Base-by-base conservation (phyloP, 371 early-diverging fungal genomes). In the Rhizopus delemar region DNA sequence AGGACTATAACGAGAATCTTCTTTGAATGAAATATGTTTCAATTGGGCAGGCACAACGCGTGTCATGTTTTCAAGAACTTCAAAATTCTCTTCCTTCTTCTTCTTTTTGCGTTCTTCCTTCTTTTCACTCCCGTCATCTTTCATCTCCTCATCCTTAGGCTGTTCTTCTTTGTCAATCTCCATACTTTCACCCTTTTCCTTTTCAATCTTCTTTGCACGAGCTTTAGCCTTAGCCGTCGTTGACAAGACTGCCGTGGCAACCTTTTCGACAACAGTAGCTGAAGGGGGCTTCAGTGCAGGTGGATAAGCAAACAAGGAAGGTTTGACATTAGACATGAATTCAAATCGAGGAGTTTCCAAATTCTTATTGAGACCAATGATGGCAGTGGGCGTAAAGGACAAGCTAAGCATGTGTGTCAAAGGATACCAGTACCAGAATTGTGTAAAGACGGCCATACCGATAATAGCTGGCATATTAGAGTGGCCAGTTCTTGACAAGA, bases 391-490 rank as follows among this genome's bases (percentile, higher is more conserved):
- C 15, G 89, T 90, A 66, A 99, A 95, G 6, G 98, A 85, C 73
- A 98, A 83, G 61, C 91, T 85, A 52, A 99, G 71, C 76, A 99
- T 95, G 73, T 96, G 97, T 43, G 93, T 91, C 66, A 99, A 77
- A 38, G 99, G 99, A 83, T 95, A 98, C 99, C 99, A 99, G 86
- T 95, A 97, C 99, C 99, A 99, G 78, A 94, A 97, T 77, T 99
- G 98, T 22, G 95, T 92, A 71, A 99, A 99, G 38, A 99, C 80
- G 7, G 95, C 92, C 84, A 93, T 93, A 43, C 99, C 99, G 9
- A 93, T 95, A 68, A 99, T 90, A 31, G 97, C 95, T n/a, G 91
- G 84, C 86, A 93, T 92, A 68, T 92, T 92, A 46, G 89, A 81
- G 65, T 95, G 90, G 3, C 97, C 97, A 29, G 89, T 88, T n/a